Base-by-base conservation (phyloP, 164 flowering plant genomes). In the Litsea cubeba region DNA sequence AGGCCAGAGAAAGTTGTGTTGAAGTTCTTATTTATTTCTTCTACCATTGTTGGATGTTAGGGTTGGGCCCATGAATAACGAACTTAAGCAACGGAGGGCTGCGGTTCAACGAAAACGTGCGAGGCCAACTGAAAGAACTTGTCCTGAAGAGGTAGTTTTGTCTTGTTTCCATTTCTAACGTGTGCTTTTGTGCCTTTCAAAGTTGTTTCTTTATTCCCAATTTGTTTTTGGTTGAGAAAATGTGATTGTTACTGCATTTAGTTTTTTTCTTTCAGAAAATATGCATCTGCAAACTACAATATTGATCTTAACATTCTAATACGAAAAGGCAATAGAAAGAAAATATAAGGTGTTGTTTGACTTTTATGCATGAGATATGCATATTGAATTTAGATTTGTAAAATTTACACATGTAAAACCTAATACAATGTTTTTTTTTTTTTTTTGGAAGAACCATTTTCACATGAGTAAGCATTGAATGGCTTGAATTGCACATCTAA, bases 61-160 rank as follows among this genome's bases (percentile, higher is more conserved):
- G 97, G 71, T 92, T 86, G 98, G 97, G 24, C 97, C 97, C 2
- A 86, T 91, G 97, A 79, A 87, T 76, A 81, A 79, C 46, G 90
- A 92, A 75, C 22, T 86, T 63, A 94, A 91, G 82, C 88, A 82
- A 58, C 80, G 97, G 54, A 91, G 83, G 81, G 78, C 72, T 74
- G 76, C 12, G 28, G 85, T 74, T 76, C 84, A 22, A 1, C 82
- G 80, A 77, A 88, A 81, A 68, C 90, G 83, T 46, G 65, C 68
- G 14, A 88, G 67, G 76, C 87, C 88, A 26, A 79, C 87, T 51
- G 86, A 83, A 74, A 85, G 77, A 62, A 72, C 84, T 62, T 76
- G 75, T 1, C 98, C 97, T 72, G 91, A 90, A 76, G 89, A 87
- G 90, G 97, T 94, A 64, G 8, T 24, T 51, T 17, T 22, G 25